phyloP scores from a whole-genome alignment of 192 early-diverging fungal species.

The Dissophora ornata region DNA sequence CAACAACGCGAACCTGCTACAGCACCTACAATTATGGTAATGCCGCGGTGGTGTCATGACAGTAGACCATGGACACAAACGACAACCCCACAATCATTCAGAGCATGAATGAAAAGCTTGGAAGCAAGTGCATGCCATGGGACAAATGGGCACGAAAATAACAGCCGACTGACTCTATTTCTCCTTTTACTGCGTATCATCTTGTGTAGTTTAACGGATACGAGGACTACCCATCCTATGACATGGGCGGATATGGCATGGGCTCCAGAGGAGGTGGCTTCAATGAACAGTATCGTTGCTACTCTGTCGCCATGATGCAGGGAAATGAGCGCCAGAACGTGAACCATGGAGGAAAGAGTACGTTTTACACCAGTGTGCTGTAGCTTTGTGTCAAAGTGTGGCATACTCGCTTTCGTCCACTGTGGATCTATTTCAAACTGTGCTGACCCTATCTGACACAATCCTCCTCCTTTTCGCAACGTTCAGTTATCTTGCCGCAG shows the following conservation, averaged over 20 bases:
- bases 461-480: neutral
- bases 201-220: constrained; percentile 42
- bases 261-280: constrained; percentile 55
- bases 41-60: too few relatives aligned
- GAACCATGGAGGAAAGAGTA: constrained; percentile 88
- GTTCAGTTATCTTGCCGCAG: constrained; percentile 81
- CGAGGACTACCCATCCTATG: constrained; percentile 40
- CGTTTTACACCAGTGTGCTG: too few relatives aligned
- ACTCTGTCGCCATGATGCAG: constrained; percentile 76
- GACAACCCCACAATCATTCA: too few relatives aligned
- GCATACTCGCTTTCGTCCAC: neutral
- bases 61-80: too few relatives aligned
- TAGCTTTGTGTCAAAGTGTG: too few relatives aligned
- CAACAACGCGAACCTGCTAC: too few relatives aligned
- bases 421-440: too few relatives aligned
- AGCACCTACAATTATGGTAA: too few relatives aligned
- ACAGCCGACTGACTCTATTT: neutral
- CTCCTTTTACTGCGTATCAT: neutral
- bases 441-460: neutral
- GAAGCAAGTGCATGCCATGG: too few relatives aligned
- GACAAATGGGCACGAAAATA: neutral
- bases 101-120: too few relatives aligned
- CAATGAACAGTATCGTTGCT: constrained; percentile 71
- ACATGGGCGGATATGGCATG: constrained; percentile 45
- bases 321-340: constrained; percentile 78